Conservation (phyloP, 176 grass and related monocot genomes). For the Triticum dicoccoides region DNA sequence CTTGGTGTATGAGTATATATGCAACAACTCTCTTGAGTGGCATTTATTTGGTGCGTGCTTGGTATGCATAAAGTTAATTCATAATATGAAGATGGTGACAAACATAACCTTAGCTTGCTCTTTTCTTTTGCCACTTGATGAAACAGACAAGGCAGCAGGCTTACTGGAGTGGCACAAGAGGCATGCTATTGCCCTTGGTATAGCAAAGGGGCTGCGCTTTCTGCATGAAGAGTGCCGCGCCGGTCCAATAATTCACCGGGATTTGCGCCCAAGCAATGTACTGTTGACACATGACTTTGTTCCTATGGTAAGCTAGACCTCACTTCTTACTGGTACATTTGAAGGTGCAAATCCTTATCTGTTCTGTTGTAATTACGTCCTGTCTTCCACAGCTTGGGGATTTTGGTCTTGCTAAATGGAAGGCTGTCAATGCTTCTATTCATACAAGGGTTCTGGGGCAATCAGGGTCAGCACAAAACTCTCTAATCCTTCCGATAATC, state of each 20-base stretch:
- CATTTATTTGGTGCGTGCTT: slow-evolving; percentile 67
- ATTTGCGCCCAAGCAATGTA: slow-evolving; percentile 75
- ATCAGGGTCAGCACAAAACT: slow-evolving; percentile 38
- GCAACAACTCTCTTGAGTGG: slow-evolving; percentile 75
- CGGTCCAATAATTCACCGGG: slow-evolving; percentile 71
- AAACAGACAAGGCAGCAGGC: slow-evolving; percentile 45
- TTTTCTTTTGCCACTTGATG: not conserved
- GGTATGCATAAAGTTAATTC: not conserved
- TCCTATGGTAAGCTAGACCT: slow-evolving; percentile 54
- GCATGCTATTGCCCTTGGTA: slow-evolving; percentile 63
- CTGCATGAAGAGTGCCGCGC: slow-evolving; percentile 69
- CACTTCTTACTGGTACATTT: slow-evolving; percentile 10
- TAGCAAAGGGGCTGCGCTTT: slow-evolving; percentile 69
- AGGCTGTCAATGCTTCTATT: slow-evolving; percentile 42
- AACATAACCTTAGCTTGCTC: not conserved
- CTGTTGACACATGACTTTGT: slow-evolving; percentile 72
- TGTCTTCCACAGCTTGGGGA: slow-evolving; percentile 53
- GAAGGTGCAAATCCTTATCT: not conserved
- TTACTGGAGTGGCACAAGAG: slow-evolving; percentile 75
- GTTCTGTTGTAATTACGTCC: slow-evolving; percentile 1
- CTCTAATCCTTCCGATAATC: not conserved
- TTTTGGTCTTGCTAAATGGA: slow-evolving; percentile 83
- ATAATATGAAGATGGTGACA: not conserved
- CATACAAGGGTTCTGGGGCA: slow-evolving; percentile 59
- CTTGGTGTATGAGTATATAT: slow-evolving; percentile 75